Evolutionary conservation across 169 alveolate genomes (phyloP), one percentile per base, ranked within the genome.

Genomic region (Besnoitia besnoiti): DNA sequence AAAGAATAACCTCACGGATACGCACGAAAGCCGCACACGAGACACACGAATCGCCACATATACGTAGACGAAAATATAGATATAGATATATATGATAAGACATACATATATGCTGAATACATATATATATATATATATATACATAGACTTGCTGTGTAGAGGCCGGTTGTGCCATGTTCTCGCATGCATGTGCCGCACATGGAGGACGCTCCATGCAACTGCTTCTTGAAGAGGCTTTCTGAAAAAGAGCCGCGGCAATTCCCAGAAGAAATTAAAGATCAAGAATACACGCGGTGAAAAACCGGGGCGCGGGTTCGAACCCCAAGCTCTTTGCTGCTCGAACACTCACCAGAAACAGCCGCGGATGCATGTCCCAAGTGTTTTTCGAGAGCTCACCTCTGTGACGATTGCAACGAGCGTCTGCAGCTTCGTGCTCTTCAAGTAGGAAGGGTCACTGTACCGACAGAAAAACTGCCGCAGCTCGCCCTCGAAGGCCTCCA

Each of bases 381-480:
- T 33, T 2, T 85, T 1, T 85, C 39, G n/a, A 21, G 16, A 50
- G 14, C 77, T 49, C 51, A 88, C 92, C 47, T 55, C 76, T 8
- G 85, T 88, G 46, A 76, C 77, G 44, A 88, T 55, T 1, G 62
- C 50, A 4, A 44, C 35, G 84, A 89, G 89, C 35, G 75, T 89
- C 8, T 42, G 67, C 33, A 97, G 85, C 93, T 97, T 97, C 59
- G 96, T 95, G 62, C 93, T 91, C 94, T 97, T 96, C 51, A 96
- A 95, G 93, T 97, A 97, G 39, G 96, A 85, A 7, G 97, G 98
- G 79, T 97, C 99, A 91, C 96, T 97, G 92, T 95, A 95, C 37
- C 97, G 94, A 62, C 96, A 93, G 92, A 95, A 96, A 79, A 97
- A 96, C 33, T 95, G 95, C 89, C 95, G 96, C 89, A 90, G 96